Conservation (phyloP, 1,139 yeast genomes). For the Geotrichum bryndzae region DNA sequence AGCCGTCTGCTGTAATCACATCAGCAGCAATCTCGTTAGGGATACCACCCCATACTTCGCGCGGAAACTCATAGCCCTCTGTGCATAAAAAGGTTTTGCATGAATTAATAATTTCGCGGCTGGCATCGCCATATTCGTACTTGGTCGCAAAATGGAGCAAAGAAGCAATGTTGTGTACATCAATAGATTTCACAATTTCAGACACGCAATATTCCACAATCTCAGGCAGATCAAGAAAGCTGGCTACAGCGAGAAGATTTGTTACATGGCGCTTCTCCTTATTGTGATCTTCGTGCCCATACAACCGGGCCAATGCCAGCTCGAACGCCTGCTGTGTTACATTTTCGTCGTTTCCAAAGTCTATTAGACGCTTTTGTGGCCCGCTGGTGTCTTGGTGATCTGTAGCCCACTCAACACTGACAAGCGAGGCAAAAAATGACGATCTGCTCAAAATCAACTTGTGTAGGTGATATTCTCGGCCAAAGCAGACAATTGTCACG, state of each 20-base stretch:
- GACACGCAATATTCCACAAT: slow-evolving; percentile 43
- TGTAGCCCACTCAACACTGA: slow-evolving; percentile 41
- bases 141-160: slow-evolving; percentile 40
- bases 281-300: slow-evolving; percentile 38
- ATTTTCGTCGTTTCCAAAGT: slow-evolving; percentile 39
- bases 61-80: slow-evolving; percentile 45
- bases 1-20: slow-evolving; percentile 44
- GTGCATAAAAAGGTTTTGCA: slow-evolving; percentile 43
- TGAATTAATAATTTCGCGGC: slow-evolving; percentile 42
- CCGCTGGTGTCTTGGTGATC: not conserved
- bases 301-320: slow-evolving; percentile 40
- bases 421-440: slow-evolving; percentile 44
- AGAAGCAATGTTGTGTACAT: slow-evolving; percentile 36
- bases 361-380: slow-evolving; percentile 28
- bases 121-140: slow-evolving; percentile 43
- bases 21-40: slow-evolving; percentile 41
- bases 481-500: slow-evolving; percentile 44
- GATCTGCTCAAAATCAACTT: slow-evolving; percentile 42
- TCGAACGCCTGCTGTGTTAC: slow-evolving; percentile 45
- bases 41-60: slow-evolving; percentile 43
- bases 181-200: slow-evolving; percentile 35
- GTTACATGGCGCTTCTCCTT: slow-evolving; percentile 36
- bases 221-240: slow-evolving; percentile 43
- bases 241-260: slow-evolving; percentile 45
- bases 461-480: slow-evolving; percentile 41